Percentiles rank a stretch among this genome's conserved stretches.
phyloP scores from a whole-genome alignment of 192 early-diverging fungal species.

The Entomortierella beljakovae region DNA sequence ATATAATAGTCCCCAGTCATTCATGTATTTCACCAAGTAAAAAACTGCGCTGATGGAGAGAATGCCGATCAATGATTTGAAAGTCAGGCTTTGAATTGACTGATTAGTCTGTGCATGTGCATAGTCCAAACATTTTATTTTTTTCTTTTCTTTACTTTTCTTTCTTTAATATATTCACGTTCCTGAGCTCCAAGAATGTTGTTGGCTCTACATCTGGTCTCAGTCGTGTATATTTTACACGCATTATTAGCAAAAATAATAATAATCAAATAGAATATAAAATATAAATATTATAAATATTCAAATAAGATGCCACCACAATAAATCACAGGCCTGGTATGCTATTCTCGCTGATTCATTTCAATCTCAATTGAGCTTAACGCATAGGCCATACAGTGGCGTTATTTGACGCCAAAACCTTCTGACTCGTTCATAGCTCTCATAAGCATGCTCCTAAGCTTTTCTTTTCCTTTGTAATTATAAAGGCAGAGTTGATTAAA shows the following conservation, averaged over 20 bases:
- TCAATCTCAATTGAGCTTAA: not conserved
- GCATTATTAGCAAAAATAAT: not conserved
- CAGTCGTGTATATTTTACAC: no score
- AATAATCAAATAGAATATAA: not conserved
- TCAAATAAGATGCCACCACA: not conserved
- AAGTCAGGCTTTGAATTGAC: no score
- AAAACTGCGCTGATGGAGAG: no score
- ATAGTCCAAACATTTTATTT: no score
- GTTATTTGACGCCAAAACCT: constrained; percentile 74
- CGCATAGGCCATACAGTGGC: constrained; percentile 5
- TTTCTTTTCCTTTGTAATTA: constrained; percentile 75
- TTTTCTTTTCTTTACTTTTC: not conserved
- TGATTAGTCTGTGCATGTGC: no score
- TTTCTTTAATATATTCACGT: not conserved
- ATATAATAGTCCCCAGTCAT: no score
- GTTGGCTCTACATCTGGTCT: not conserved
- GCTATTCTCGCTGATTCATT: not conserved
- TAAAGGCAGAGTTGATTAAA: constrained; percentile 93
- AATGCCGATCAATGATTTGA: no score
- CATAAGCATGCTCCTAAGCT: constrained; percentile 73
- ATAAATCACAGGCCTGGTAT: not conserved
- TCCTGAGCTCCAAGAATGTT: not conserved
- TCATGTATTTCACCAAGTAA: no score
- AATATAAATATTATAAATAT: not conserved
- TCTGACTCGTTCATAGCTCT: constrained; percentile 84